Conservation (phyloP, 345 rosid species). For the Eucalyptus albens region DNA sequence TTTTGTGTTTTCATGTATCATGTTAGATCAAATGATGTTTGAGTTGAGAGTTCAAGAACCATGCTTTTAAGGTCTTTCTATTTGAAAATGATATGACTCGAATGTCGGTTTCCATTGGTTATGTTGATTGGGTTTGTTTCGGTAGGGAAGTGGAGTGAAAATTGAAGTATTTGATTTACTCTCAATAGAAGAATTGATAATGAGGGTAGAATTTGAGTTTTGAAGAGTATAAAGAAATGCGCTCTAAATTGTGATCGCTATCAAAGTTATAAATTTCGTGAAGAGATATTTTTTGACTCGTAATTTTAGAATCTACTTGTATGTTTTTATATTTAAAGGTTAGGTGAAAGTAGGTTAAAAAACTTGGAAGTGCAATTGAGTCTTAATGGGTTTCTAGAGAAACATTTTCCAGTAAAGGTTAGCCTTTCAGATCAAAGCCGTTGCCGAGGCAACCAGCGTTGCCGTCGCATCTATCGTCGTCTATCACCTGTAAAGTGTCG, state of each 20-base stretch:
- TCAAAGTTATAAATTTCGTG: neutral
- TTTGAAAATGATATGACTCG: neutral
- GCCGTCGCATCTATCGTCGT: neutral
- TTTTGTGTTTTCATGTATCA: neutral
- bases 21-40: neutral
- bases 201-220: neutral
- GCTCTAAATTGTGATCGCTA: neutral
- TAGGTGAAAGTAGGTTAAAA: neutral
- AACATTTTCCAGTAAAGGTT: rapidly evolving
- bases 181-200: neutral
- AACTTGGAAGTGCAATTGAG: neutral
- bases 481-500: neutral
- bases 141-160: rapidly evolving
- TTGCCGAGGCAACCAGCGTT: neutral
- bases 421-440: no score
- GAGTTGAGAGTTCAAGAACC: neutral
- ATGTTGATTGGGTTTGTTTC: neutral
- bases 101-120: neutral
- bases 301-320: rapidly evolving
- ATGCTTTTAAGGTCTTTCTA: neutral
- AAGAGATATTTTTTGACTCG: neutral
- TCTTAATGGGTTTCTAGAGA: neutral
- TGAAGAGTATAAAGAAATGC: neutral
- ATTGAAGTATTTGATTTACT: neutral
- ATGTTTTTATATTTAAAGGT: neutral